These are phyloP conservation scores for Diaporthe destruens DNA, from an alignment of 2,329 filamentous ascomycete species.

Conservation along the genomic window DNA sequence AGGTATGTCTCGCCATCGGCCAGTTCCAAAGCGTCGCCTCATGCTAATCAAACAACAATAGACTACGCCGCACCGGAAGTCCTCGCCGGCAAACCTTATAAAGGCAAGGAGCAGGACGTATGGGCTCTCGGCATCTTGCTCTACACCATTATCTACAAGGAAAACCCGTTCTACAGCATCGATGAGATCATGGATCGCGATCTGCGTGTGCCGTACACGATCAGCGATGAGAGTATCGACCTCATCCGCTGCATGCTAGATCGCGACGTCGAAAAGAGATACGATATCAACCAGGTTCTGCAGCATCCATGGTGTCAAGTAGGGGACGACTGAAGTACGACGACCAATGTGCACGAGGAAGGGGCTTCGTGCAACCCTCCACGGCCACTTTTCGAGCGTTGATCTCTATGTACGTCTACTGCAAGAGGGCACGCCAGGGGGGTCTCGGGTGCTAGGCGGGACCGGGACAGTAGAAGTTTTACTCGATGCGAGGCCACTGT, in stretches of 20 bases:
- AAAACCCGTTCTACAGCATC: conserved; percentile 98
- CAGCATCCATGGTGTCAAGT: conserved; percentile 83
- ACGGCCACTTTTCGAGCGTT: background rate
- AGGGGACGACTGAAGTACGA: conserved; percentile 26
- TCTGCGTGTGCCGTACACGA: conserved; percentile 86
- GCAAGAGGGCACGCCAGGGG: background rate
- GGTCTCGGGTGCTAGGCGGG: background rate
- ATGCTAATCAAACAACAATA: conserved; percentile 53
- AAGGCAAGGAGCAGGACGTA: conserved; percentile 96
- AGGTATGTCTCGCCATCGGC: conserved; percentile 68
- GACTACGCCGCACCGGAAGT: conserved; percentile 99
- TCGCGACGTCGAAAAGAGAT: conserved; percentile 84
- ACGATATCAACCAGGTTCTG: conserved; percentile 89
- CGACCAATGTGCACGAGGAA: background rate
- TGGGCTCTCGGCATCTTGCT: conserved; percentile 97
- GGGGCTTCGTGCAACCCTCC: background rate
- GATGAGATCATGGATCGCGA: conserved; percentile 99
- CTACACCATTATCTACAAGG: conserved; percentile 99
- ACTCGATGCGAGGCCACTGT: background rate
- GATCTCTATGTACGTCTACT: background rate
- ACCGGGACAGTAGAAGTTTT: background rate
- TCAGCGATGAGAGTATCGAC: conserved; percentile 93
- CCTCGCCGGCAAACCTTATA: conserved; percentile 89
- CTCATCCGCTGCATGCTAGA: conserved; percentile 93
- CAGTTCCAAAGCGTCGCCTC: background rate